These are phyloP conservation scores for Yamagishiella unicocca DNA, from an alignment of 139 green algal species.

Conservation along the genomic window DNA sequence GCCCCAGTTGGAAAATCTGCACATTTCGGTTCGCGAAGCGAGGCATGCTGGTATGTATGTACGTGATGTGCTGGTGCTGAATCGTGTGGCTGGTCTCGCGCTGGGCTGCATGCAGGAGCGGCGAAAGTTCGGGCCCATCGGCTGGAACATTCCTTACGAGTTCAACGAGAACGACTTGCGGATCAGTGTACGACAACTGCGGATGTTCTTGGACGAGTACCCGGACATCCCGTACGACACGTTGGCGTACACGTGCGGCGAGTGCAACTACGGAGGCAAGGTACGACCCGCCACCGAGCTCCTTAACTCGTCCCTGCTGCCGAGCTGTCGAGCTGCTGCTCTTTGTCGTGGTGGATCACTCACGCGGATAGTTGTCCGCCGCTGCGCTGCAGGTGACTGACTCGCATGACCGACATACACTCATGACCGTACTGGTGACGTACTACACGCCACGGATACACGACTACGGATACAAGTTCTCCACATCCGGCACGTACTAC, in stretches of 20 bases:
- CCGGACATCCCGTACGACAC: slow-evolving; percentile 79
- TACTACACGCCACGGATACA: slow-evolving; percentile 75
- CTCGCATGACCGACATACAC: slow-evolving; percentile 79
- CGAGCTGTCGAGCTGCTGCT: neutral
- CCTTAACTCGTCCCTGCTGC: too few species aligned
- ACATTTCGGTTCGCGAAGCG: too few species aligned
- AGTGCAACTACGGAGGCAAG: slow-evolving; percentile 87
- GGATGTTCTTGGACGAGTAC: slow-evolving; percentile 89
- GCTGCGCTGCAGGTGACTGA: slow-evolving; percentile 76
- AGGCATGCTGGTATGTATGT: too few species aligned
- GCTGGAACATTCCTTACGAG: slow-evolving; percentile 89
- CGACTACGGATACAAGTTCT: slow-evolving; percentile 66
- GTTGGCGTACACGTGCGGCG: slow-evolving; percentile 75
- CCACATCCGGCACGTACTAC: slow-evolving; percentile 69
- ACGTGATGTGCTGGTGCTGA: too few species aligned
- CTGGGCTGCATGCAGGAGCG: slow-evolving; percentile 80
- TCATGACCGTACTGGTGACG: slow-evolving; percentile 78
- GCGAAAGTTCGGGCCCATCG: slow-evolving; percentile 85
- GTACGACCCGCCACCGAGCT: neutral
- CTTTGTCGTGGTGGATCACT: neutral
- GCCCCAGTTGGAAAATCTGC: too few species aligned
- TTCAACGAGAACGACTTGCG: slow-evolving; percentile 88
- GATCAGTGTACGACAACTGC: slow-evolving; percentile 83
- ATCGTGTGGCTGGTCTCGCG: too few species aligned
- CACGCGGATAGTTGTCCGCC: too few species aligned